Evolutionary conservation across 345 rosid species (phyloP).

Genomic region (Passiflora organensis): DNA sequence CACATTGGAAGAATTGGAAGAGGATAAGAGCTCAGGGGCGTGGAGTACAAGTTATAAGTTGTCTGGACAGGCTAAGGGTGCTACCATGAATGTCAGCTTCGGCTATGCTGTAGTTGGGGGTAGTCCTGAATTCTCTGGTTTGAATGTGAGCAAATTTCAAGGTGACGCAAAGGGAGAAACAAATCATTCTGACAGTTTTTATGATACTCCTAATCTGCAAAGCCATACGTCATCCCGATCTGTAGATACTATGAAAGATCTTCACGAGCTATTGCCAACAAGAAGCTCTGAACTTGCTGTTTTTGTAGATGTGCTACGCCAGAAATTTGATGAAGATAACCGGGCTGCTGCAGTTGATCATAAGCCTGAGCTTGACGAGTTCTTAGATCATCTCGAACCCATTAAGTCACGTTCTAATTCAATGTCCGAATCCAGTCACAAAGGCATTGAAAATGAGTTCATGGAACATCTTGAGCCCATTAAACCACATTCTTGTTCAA

Average conservation of each 20-base stretch:
- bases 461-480: slow-evolving; percentile 31
- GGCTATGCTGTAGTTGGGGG: slow-evolving; percentile 68
- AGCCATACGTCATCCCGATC: slow-evolving; percentile 24
- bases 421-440: slow-evolving; percentile 25
- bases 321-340: slow-evolving; percentile 53
- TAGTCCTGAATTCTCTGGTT: slow-evolving; percentile 31
- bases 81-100: slow-evolving; percentile 70
- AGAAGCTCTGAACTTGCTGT: slow-evolving; percentile 42
- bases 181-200: slow-evolving; percentile 44
- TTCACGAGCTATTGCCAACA: slow-evolving; percentile 62
- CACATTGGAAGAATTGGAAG: slow-evolving; percentile 86
- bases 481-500: slow-evolving; percentile 18
- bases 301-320: slow-evolving; percentile 32
- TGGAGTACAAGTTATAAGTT: slow-evolving; percentile 91
- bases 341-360: slow-evolving; percentile 32
- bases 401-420: slow-evolving; percentile 18
- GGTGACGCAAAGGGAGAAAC: slow-evolving; percentile 33
- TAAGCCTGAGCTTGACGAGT: slow-evolving; percentile 34
- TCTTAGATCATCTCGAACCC: slow-evolving; percentile 32
- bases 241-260: slow-evolving; percentile 64
- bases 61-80: slow-evolving; percentile 75
- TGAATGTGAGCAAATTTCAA: slow-evolving; percentile 36
- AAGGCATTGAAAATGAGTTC: slow-evolving; percentile 29
- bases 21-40: slow-evolving; percentile 80
- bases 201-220: slow-evolving; percentile 29